These are phyloP conservation scores for Blepharisma japonicum DNA, from an alignment of 73 alveolate genomes.

Conservation along the genomic window DNA sequence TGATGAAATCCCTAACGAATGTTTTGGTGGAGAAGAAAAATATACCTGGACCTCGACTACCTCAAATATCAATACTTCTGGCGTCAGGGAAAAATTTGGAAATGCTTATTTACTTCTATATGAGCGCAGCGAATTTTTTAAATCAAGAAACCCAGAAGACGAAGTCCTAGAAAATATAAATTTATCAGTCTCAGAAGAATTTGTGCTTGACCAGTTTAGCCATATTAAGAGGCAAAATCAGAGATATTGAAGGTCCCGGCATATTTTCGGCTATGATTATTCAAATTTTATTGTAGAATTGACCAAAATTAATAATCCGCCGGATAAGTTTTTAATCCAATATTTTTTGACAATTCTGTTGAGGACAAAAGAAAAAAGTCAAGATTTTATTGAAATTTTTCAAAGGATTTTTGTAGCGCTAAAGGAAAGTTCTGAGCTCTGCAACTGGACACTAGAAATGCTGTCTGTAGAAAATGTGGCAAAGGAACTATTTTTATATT, in stretches of 20 bases:
- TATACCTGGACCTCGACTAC: conserved; percentile 5
- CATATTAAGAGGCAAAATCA: neutral
- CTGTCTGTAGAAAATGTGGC: neutral
- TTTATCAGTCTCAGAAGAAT: neutral
- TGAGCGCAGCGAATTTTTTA: conserved; percentile 50
- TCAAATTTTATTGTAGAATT: neutral
- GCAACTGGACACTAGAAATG: conserved; percentile 13
- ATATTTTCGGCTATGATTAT: conserved; percentile 4
- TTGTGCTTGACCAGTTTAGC: neutral
- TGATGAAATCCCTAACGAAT: conserved; percentile 73
- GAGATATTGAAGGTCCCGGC: neutral
- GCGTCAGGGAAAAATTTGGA: conserved; percentile 32
- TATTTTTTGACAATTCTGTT: neutral
- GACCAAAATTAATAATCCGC: neutral
- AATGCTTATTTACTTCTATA: conserved; percentile 84
- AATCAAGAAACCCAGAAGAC: neutral
- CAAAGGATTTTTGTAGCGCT: neutral
- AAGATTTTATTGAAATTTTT: conserved; percentile 3
- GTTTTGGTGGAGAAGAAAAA: conserved; percentile 76
- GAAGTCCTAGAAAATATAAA: neutral
- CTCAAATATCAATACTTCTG: neutral
- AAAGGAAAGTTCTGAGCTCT: neutral
- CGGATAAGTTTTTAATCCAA: neutral
- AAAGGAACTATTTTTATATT: conserved; percentile 7
- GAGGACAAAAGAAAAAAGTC: conserved; percentile 29